Evolutionary conservation across 2,329 filamentous ascomycete genomes (phyloP).

Genomic region (Teratosphaeria zuluensis): DNA sequence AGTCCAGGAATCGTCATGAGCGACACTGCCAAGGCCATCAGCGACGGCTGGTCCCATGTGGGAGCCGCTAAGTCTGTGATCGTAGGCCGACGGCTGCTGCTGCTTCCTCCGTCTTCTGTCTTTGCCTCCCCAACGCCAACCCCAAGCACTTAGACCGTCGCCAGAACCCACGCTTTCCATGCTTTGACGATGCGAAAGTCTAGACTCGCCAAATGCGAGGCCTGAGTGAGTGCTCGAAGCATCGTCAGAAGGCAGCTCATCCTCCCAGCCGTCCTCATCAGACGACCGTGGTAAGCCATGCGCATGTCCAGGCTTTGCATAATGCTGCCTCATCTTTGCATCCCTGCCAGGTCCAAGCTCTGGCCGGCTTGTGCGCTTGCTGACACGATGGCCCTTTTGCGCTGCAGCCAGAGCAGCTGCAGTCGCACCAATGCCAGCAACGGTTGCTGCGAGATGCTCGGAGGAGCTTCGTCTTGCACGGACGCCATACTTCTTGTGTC

Average conservation of each 20-base stretch:
- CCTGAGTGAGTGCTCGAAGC: constrained; percentile 47
- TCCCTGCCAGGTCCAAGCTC: constrained; percentile 15
- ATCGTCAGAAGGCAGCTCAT: constrained; percentile 42
- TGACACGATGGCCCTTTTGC: constrained; percentile 23
- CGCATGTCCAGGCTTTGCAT: not conserved
- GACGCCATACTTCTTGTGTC: constrained; percentile 14
- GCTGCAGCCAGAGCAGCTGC: constrained; percentile 39
- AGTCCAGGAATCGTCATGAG: constrained; percentile 33
- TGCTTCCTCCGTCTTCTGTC: constrained; percentile 30
- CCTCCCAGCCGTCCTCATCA: constrained; percentile 50
- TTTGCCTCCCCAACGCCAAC: constrained; percentile 50
- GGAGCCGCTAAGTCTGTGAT: constrained; percentile 22
- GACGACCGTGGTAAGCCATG: constrained; percentile 22
- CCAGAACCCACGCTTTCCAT: constrained; percentile 45
- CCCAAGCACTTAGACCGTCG: constrained; percentile 40
- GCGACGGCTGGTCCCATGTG: constrained; percentile 31
- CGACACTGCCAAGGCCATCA: constrained; percentile 24
- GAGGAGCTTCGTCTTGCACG: constrained; percentile 30
- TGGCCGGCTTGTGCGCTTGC: constrained; percentile 16
- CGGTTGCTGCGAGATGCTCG: constrained; percentile 37
- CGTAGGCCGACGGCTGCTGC: constrained; percentile 7
- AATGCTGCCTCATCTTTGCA: not conserved
- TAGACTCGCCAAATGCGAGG: constrained; percentile 50
- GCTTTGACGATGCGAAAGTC: constrained; percentile 34
- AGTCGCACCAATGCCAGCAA: constrained; percentile 39